phyloP scores from a whole-genome alignment of 2,329 filamentous ascomycete genomes.

The Davidsoniella australis region DNA sequence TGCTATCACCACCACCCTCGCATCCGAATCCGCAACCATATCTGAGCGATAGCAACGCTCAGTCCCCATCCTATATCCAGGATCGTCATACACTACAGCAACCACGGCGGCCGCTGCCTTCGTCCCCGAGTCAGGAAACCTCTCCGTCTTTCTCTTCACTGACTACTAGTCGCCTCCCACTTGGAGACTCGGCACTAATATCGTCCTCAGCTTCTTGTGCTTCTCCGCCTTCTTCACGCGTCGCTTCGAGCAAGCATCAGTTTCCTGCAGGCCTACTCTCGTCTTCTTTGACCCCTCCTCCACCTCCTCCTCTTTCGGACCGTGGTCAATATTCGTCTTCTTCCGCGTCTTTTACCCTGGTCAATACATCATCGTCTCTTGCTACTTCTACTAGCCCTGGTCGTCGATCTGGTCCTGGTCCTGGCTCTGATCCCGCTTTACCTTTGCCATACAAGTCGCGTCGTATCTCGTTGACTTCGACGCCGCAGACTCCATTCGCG shows the following conservation, averaged over 20 bases:
- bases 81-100: no score
- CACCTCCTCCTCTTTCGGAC: background rate
- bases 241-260: background rate
- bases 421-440: slow-evolving; percentile 1
- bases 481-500: background rate
- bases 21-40: no score
- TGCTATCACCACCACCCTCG: no score
- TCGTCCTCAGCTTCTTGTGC: background rate
- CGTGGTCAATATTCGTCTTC: background rate
- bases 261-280: background rate
- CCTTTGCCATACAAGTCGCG: slow-evolving; percentile 5
- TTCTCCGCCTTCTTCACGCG: background rate
- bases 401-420: background rate
- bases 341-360: background rate
- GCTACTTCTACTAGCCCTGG: background rate
- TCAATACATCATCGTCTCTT: background rate
- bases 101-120: no score
- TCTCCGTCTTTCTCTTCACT: slow-evolving; percentile 19
- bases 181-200: background rate
- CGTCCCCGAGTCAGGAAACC: no score
- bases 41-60: no score
- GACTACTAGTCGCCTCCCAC: background rate
- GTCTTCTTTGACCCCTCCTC: background rate
- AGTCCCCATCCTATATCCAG: no score
- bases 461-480: background rate